Evolutionary conservation across 148 eudicot species (phyloP).

Genomic region (Mesembryanthemum crystallinum): DNA sequence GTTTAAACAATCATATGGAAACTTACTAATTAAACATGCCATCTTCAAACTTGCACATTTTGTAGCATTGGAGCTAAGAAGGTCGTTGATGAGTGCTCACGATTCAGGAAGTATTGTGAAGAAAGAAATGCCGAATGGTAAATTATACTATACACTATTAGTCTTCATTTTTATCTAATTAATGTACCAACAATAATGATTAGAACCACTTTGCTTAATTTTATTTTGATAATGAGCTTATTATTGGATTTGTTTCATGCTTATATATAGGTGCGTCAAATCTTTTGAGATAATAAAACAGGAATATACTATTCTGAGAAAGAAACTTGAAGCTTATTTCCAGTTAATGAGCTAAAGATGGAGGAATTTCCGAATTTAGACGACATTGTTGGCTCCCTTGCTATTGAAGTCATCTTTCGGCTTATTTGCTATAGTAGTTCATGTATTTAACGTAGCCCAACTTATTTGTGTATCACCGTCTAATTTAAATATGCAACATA

Average conservation of each 20-base stretch:
- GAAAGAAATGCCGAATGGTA: conserved; percentile 67
- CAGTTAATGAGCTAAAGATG: conserved; percentile 29
- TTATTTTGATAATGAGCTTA: neutral
- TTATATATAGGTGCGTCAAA: conserved; percentile 54
- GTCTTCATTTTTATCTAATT: neutral
- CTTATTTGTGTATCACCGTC: too few species aligned
- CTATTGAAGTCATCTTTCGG: neutral
- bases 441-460: too few species aligned
- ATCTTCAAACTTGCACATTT: neutral
- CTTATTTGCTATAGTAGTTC: neutral
- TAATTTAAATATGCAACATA: too few species aligned
- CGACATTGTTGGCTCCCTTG: neutral
- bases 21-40: neutral
- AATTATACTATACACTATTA: too few species aligned
- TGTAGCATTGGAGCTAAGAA: conserved; percentile 88
- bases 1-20: neutral
- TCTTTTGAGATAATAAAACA: conserved; percentile 59
- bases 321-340: conserved; percentile 67
- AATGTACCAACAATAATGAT: neutral
- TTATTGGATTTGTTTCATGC: conserved; percentile 4
- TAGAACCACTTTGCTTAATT: too few species aligned
- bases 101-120: conserved; percentile 62
- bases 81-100: conserved; percentile 58
- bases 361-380: conserved; percentile 5
- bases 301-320: conserved; percentile 55